These are phyloP conservation scores for Pseudogymnoascus pannorum DNA, from an alignment of 2,329 filamentous ascomycete species.

Conservation along the genomic window DNA sequence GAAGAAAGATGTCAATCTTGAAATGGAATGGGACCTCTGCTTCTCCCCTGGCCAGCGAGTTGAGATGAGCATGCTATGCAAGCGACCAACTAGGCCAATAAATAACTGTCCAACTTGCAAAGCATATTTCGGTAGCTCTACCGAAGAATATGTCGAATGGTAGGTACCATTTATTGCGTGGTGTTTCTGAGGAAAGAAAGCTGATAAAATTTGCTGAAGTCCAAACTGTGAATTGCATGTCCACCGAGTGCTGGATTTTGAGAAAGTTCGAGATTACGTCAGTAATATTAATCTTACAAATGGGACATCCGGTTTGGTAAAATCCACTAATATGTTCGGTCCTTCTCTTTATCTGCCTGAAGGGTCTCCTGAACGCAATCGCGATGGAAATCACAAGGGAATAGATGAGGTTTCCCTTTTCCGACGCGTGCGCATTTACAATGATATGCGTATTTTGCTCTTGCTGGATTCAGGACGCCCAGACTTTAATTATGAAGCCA, in stretches of 20 bases:
- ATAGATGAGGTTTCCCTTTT: not conserved
- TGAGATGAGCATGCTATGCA: conserved; percentile 29
- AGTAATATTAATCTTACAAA: not conserved
- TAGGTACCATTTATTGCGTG: not conserved
- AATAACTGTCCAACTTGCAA: not conserved
- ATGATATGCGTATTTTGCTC: not conserved
- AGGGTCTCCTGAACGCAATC: not conserved
- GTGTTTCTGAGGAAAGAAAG: not conserved
- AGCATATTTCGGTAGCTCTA: not conserved
- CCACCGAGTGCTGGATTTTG: not conserved
- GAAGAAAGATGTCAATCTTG: conserved; percentile 20
- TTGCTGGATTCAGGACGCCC: not conserved
- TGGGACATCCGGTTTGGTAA: not conserved
- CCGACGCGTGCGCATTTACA: not conserved
- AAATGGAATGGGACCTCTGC: conserved; percentile 20
- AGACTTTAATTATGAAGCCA: not conserved
- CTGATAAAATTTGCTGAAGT: not conserved
- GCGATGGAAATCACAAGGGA: not conserved
- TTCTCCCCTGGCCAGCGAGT: conserved; percentile 28
- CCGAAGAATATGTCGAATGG: not conserved
- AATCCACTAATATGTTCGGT: not conserved
- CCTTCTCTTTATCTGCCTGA: not conserved
- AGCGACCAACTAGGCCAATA: not conserved
- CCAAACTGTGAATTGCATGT: not conserved
- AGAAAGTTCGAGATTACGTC: too few species aligned